These are phyloP conservation scores for Metahyphopichia silvanorum DNA, from an alignment of 805 yeast genomes.

Conservation along the genomic window DNA sequence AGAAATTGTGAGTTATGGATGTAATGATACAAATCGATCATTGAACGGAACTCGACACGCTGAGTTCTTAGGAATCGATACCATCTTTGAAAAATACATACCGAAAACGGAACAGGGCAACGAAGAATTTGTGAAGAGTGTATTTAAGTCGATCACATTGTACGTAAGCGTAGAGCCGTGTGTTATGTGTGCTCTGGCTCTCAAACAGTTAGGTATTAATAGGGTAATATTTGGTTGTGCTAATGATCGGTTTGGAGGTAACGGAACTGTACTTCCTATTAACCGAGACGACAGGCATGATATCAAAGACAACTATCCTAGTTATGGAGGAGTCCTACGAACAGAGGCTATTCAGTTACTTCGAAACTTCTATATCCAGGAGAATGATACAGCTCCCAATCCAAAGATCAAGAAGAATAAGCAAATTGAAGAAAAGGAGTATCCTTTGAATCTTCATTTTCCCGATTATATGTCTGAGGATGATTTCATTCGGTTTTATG, in stretches of 20 bases:
- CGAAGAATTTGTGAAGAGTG: conserved; percentile 15
- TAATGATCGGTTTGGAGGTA: conserved; percentile 95
- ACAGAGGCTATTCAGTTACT: conserved; percentile 81
- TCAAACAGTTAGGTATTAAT: conserved; percentile 73
- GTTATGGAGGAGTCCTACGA: conserved; percentile 75
- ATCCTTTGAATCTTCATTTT: conserved; percentile 59
- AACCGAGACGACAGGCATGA: conserved; percentile 14
- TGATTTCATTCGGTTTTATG: conserved; percentile 52
- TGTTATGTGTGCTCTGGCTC: conserved; percentile 93
- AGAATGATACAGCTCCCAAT: conserved; percentile 80
- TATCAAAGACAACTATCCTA: conserved; percentile 38
- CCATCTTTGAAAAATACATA: conserved; percentile 11
- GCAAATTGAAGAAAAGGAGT: conserved; percentile 51
- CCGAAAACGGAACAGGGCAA: conserved; percentile 17
- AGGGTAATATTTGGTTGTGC: conserved; percentile 88
- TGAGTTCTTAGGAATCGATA: conserved; percentile 77
- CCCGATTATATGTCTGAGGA: conserved; percentile 45
- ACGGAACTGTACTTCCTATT: conserved; percentile 76
- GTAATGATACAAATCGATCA: conserved; percentile 82
- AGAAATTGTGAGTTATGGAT: conserved; percentile 67
- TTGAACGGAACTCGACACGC: conserved; percentile 91
- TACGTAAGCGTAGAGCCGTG: conserved; percentile 98
- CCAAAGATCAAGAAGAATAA: conserved; percentile 74
- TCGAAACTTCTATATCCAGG: conserved; percentile 79
- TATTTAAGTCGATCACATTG: conserved; percentile 58